A percentile compares a stretch with the other conserved stretches of the same genome.
Evolutionary conservation across 805 yeast genomes (phyloP).

Genomic region (Saturnispora serradocipensis): DNA sequence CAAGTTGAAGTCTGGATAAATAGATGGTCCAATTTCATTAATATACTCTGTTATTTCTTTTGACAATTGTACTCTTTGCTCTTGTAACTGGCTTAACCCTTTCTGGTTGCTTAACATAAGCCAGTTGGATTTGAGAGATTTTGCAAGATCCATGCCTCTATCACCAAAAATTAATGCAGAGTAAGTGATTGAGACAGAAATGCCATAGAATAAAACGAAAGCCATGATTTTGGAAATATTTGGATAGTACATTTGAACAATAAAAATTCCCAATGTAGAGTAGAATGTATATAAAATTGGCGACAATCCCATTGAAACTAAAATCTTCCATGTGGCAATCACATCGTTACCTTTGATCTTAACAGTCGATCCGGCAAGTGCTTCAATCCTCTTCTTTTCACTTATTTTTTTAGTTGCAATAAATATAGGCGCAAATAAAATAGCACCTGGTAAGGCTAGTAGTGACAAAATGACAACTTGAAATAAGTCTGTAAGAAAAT

Average conservation of each 20-base stretch:
- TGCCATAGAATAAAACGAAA: slow-evolving; percentile 45
- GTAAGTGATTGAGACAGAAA: slow-evolving; percentile 68
- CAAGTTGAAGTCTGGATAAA: slow-evolving; percentile 78
- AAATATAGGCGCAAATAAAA: slow-evolving; percentile 84
- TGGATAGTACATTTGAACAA: slow-evolving; percentile 22
- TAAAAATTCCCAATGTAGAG: slow-evolving; percentile 49
- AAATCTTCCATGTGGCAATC: slow-evolving; percentile 93
- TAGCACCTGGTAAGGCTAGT: slow-evolving; percentile 79
- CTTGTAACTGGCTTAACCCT: slow-evolving; percentile 49
- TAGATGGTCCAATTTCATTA: slow-evolving; percentile 71
- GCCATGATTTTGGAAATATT: slow-evolving; percentile 17
- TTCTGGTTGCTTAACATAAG: slow-evolving; percentile 51
- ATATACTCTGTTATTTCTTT: slow-evolving; percentile 70
- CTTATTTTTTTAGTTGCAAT: slow-evolving; percentile 69
- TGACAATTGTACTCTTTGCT: slow-evolving; percentile 52
- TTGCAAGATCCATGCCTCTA: slow-evolving; percentile 81
- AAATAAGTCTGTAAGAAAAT: slow-evolving; percentile 22
- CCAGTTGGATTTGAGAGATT: slow-evolving; percentile 75
- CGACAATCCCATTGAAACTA: slow-evolving; percentile 81
- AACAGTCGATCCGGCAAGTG: slow-evolving; percentile 79
- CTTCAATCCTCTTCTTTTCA: slow-evolving; percentile 60
- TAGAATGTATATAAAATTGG: slow-evolving; percentile 79
- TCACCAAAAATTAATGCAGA: slow-evolving; percentile 92
- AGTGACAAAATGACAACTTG: slow-evolving; percentile 48
- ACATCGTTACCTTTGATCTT: slow-evolving; percentile 91